phyloP scores from a whole-genome alignment of 2,329 filamentous ascomycete genomes.

The Raffaelea albimanens region DNA sequence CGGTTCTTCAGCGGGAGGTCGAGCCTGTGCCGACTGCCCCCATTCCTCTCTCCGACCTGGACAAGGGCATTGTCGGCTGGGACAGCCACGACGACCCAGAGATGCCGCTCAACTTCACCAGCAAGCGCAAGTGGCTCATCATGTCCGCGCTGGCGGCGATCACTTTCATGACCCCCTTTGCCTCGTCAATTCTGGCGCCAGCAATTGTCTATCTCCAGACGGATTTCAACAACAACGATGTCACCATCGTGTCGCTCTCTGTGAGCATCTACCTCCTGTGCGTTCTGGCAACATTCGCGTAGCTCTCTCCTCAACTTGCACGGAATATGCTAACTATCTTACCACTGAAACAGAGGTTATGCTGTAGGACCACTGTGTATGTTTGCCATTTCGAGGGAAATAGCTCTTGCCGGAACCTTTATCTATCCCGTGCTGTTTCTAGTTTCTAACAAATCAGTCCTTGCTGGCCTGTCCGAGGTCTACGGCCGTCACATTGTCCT shows the following conservation, averaged over 20 bases:
- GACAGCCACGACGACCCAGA: slow-evolving; percentile 46
- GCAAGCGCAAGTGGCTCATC: slow-evolving; percentile 47
- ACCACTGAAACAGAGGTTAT: slow-evolving; percentile 33
- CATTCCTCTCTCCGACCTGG: slow-evolving; percentile 41
- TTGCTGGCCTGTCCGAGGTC: slow-evolving; percentile 13
- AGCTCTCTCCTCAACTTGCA: neutral
- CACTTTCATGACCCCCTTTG: slow-evolving; percentile 57
- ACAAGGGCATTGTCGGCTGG: slow-evolving; percentile 48
- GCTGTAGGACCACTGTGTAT: slow-evolving; percentile 48
- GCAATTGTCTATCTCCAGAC: slow-evolving; percentile 32
- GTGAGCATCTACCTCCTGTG: slow-evolving; percentile 51
- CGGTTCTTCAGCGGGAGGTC: neutral
- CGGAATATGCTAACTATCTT: neutral
- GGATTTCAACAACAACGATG: slow-evolving; percentile 33
- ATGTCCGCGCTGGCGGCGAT: slow-evolving; percentile 47
- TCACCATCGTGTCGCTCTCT: slow-evolving; percentile 38
- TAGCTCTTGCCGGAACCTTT: slow-evolving; percentile 43
- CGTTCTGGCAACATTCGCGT: slow-evolving; percentile 19
- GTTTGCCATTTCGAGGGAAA: slow-evolving; percentile 53
- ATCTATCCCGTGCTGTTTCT: slow-evolving; percentile 30
- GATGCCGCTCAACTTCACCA: slow-evolving; percentile 50
- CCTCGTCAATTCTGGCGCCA: slow-evolving; percentile 50
- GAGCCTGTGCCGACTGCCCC: neutral
- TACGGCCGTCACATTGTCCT: slow-evolving; percentile 54
- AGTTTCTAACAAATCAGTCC: slow-evolving; percentile 30